Evolutionary conservation across 352 stramenopile species (phyloP), one percentile per base, ranked within the genome.

Genomic region (Pythium grandisporangium): DNA sequence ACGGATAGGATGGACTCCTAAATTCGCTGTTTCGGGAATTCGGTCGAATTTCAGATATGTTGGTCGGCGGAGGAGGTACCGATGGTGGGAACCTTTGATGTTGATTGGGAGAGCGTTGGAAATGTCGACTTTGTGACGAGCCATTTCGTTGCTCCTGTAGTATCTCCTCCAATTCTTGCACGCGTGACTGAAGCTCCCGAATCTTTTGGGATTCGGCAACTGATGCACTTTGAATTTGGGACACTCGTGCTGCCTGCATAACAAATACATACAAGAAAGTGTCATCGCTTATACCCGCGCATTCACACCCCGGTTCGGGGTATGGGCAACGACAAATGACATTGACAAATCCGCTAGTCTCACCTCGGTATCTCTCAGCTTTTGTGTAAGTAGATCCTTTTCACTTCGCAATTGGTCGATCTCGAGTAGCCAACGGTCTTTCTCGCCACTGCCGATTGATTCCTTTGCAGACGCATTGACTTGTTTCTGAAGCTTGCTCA

Each of bases 401-500:
- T 59, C 55, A 10, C 42, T 48, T 2, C 50, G 53, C 4, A 68
- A 36, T 45, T 61, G 51, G 3, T 65, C 57, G 23, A 65, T 61
- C 12, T 69, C 54, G 11, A 57, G 60, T n/a, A 70, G n/a, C 35
- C 69, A 38, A 5, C 51, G 42, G 19, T 69, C 55, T 13, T 59
- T 66, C 23, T 70, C 54, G 3, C 48, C 43, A 14, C 45, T 55
- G 16, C 50, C 43, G 3, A 53, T 38, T 2, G 48, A 58, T 16
- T 71, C 58, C 36, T 68, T 66, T 2, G 63, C 44, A 8, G 55
- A 47, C 8, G 63, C 45, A 19, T 70, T 74, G 26, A 74, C 45
- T 38, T 74, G 60, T 21, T 70, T 70, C 23, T 74, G 59, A 0
- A 59, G 32, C 47, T 74, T 74, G 7, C 63, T 47, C 8, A 79